Base-by-base conservation (phyloP, 2,329 filamentous ascomycete species). In the Nemania diffusa region DNA sequence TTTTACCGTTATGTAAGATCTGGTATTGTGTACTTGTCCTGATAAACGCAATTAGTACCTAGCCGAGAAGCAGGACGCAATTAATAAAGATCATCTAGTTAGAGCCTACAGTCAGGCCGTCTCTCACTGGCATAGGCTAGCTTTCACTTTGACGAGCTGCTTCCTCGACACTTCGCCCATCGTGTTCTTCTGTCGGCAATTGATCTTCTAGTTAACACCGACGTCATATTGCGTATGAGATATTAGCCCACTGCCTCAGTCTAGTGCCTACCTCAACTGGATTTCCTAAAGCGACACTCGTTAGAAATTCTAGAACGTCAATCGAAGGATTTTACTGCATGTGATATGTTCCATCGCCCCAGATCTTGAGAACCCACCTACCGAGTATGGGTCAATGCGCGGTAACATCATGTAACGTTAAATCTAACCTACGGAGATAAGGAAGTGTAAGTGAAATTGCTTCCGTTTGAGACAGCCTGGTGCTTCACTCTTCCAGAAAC, bases 81-180 rank as follows among this genome's bases (percentile, higher is more conserved):
- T n/a, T n/a, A n/a, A n/a, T n/a, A n/a, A n/a, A n/a, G n/a, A n/a
- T n/a, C n/a, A n/a, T n/a, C n/a, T n/a, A n/a, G n/a, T n/a, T n/a
- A n/a, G n/a, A n/a, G n/a, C n/a, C n/a, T n/a, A n/a, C n/a, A n/a
- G n/a, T n/a, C n/a, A 26, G 1, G 20, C 11, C 0, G 5, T 37
- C 11, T 75, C 73, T 40, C 78, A 55, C 0, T 78, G 79, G 60
- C 75, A 79, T 3, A 76, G 20, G 0, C 78, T 77, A 15, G 73
- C 64, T 27, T 72, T 78, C 76, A 78, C 78, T 26, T 69, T 62
- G 1, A 69, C 71, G 70, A 79, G 72, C 42, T 78, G 69, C 56
- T 77, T 78, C 32, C 78, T 73, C 26, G 80, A 53, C 34, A 81
- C 80, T 72, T 81, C 80, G 2, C 79, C 79, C 1, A 78, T 80